Evolutionary conservation across 768 basidiomycete genomes (phyloP).

Genomic region (Calocera cornea): DNA sequence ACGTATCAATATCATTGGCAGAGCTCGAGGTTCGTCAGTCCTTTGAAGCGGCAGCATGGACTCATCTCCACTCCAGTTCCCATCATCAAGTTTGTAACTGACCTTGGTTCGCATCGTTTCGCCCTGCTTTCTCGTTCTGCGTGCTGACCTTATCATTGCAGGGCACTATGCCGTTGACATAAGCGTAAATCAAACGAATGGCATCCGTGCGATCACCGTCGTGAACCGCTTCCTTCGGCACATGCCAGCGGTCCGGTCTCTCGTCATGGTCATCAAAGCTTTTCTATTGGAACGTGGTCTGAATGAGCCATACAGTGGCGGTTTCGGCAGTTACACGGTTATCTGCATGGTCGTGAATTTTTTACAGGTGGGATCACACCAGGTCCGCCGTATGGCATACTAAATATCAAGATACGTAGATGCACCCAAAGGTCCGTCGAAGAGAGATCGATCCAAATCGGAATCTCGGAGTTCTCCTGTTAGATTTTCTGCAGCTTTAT

Average conservation of each 20-base stretch:
- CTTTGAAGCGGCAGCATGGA: neutral
- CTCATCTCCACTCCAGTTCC: slow-evolving; percentile 43
- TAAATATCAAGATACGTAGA: slow-evolving; percentile 28
- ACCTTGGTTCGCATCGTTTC: slow-evolving; percentile 34
- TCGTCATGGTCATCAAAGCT: slow-evolving; percentile 80
- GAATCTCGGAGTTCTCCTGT: slow-evolving; percentile 84
- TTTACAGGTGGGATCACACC: slow-evolving; percentile 47
- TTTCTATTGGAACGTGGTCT: slow-evolving; percentile 80
- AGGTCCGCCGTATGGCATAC: neutral
- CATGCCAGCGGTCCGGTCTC: slow-evolving; percentile 63
- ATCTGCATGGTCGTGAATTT: slow-evolving; percentile 89
- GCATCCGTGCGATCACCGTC: slow-evolving; percentile 61
- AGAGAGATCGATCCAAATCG: slow-evolving; percentile 75
- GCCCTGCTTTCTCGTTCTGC: slow-evolving; percentile 17
- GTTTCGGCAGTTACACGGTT: slow-evolving; percentile 85
- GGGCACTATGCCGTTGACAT: slow-evolving; percentile 83
- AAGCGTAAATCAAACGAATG: slow-evolving; percentile 82
- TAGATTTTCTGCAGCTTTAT: slow-evolving; percentile 97
- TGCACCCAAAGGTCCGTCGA: slow-evolving; percentile 86
- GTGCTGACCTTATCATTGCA: slow-evolving; percentile 17
- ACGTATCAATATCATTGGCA: slow-evolving; percentile 76
- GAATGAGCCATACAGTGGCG: slow-evolving; percentile 98
- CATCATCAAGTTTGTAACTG: slow-evolving; percentile 87
- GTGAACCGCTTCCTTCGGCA: slow-evolving; percentile 66
- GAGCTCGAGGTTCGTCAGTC: slow-evolving; percentile 33